phyloP scores from a whole-genome alignment of 2,329 filamentous ascomycete genomes.

The Microdochium nivale region DNA sequence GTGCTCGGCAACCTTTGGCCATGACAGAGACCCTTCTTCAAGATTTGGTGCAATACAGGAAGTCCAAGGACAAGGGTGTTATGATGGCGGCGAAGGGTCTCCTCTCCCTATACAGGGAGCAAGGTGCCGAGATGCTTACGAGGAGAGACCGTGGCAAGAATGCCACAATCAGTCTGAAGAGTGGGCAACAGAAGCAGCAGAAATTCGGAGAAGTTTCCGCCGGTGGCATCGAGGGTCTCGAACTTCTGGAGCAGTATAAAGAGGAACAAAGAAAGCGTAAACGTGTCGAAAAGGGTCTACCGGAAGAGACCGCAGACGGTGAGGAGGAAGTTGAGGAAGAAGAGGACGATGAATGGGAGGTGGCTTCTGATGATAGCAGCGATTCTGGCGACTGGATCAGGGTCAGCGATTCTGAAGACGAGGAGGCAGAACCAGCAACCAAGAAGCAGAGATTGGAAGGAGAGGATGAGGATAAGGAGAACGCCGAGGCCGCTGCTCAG shows the following conservation, averaged over 20 bases:
- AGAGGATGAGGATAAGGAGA: slow-evolving; percentile 31
- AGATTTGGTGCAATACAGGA: slow-evolving; percentile 90
- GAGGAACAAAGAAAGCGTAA: slow-evolving; percentile 75
- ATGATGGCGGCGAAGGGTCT: slow-evolving; percentile 97
- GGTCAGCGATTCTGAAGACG: slow-evolving; percentile 76
- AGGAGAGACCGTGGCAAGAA: slow-evolving; percentile 89
- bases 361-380: slow-evolving; percentile 48
- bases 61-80: slow-evolving; percentile 97
- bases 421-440: slow-evolving; percentile 60
- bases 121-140: slow-evolving; percentile 79
- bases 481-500: slow-evolving; percentile 30
- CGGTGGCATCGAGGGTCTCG: slow-evolving; percentile 84
- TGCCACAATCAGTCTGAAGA: slow-evolving; percentile 72
- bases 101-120: slow-evolving; percentile 82
- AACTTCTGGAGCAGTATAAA: slow-evolving; percentile 88
- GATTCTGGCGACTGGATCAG: slow-evolving; percentile 91
- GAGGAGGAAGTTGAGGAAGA: slow-evolving; percentile 52
- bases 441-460: slow-evolving; percentile 55
- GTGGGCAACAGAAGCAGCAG: slow-evolving; percentile 65
- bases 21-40: slow-evolving; percentile 95
- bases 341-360: slow-evolving; percentile 53
- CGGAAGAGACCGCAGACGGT: slow-evolving; percentile 52
- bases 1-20: slow-evolving; percentile 83
- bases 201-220: slow-evolving; percentile 75
- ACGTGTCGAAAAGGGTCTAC: slow-evolving; percentile 58